Evolutionary conservation across 306 rosid species (phyloP).

Genomic region (Medicago truncatula): DNA sequence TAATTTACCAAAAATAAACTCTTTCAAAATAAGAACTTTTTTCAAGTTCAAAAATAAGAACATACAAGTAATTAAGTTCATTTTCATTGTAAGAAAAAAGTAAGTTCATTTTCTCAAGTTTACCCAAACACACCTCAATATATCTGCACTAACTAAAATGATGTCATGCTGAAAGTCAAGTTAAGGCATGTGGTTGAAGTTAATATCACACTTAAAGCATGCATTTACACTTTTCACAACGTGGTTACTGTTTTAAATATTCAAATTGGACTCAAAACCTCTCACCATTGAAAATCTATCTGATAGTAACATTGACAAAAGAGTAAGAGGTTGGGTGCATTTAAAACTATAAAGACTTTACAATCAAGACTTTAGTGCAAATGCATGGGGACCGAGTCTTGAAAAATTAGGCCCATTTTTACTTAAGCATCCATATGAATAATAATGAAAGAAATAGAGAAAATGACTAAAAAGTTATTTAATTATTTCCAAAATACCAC

Average conservation of each 20-base stretch:
- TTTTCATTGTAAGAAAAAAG: no score
- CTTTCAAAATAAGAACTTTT: neutral
- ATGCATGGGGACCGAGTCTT: neutral
- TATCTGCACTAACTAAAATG: neutral
- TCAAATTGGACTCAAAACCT: neutral
- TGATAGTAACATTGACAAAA: neutral
- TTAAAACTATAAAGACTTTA: neutral
- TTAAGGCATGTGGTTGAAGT: slow-evolving; percentile 14
- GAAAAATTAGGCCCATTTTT: no score
- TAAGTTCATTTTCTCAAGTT: neutral
- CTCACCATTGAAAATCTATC: neutral
- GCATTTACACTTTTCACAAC: slow-evolving; percentile 3
- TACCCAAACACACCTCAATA: neutral
- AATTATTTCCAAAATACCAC: no score
- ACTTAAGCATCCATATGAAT: no score
- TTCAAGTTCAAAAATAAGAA: neutral
- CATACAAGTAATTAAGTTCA: neutral
- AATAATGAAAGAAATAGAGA: no score
- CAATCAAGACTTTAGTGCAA: slow-evolving; percentile 6
- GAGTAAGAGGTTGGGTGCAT: neutral
- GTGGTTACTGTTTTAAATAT: neutral
- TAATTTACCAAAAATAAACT: neutral
- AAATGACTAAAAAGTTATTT: no score
- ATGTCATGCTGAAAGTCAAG: neutral
- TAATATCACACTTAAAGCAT: slow-evolving; percentile 1